Percentiles rank a stretch among this genome's conserved stretches.
Conservation (phyloP, 352 stramenopile species). For the Hyaloperonospora arabidopsidis region DNA sequence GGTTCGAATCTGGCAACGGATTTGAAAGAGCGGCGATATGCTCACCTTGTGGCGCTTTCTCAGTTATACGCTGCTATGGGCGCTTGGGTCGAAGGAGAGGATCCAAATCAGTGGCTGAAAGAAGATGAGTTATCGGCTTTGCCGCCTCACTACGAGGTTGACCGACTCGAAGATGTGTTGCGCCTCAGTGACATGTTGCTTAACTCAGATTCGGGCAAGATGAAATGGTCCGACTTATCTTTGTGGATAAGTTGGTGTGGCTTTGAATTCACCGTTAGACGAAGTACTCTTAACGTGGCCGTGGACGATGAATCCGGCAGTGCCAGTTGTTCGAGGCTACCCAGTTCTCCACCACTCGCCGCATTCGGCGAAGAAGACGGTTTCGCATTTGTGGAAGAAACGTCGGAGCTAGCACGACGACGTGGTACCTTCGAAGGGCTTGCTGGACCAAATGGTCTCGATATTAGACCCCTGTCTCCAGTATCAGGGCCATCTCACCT, state of each 20-base stretch:
- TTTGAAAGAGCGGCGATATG: conserved; percentile 44
- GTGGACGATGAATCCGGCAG: conserved; percentile 4
- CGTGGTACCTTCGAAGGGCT: conserved; percentile 59
- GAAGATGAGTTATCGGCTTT: conserved; percentile 62
- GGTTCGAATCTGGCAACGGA: conserved; percentile 13
- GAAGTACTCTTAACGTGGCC: conserved; percentile 13
- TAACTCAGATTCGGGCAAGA: conserved; percentile 20
- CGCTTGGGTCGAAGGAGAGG: conserved; percentile 73
- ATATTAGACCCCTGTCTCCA: conserved; percentile 41
- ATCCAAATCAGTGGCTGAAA: conserved; percentile 74
- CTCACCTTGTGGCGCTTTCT: conserved; percentile 47
- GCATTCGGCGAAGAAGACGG: conserved; percentile 48
- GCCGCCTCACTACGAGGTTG: conserved; percentile 67
- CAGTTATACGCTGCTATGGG: conserved; percentile 81
- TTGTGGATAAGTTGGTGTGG: conserved; percentile 64
- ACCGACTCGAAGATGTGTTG: conserved; percentile 60
- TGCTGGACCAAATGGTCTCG: conserved; percentile 32
- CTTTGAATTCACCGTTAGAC: conserved; percentile 50
- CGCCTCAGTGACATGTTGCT: conserved; percentile 58
- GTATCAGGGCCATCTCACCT: conserved; percentile 34
- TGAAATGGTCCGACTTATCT: conserved; percentile 46
- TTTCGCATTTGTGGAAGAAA: conserved; percentile 78
- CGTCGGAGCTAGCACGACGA: conserved; percentile 40
- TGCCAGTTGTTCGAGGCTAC: background rate
- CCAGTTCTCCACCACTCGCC: conserved; percentile 17